Evolutionary conservation across 192 early-diverging fungal genomes (phyloP), one percentile per base, ranked within the genome.

Genomic region (Ambispora gerdemannii): DNA sequence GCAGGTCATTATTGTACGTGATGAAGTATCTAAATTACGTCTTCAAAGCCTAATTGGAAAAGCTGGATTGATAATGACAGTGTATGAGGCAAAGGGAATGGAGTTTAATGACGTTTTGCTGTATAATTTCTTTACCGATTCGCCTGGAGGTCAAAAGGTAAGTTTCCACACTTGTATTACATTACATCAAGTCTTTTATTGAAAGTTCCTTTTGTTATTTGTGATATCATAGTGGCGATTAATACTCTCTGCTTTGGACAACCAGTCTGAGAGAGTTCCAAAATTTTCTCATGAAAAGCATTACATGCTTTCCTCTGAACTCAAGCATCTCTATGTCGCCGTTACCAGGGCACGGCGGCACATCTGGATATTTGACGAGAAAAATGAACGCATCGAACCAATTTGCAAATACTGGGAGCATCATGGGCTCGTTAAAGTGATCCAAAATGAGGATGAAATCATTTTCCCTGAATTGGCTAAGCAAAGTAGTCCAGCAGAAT

Each of bases 91-190:
- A 10, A 63, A 63, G 33, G 61, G n/a, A n/a, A n/a, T n/a, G n/a
- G n/a, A n/a, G n/a, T n/a, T n/a, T n/a, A n/a, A n/a, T n/a, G n/a
- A n/a, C 36, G 61, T 63, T 1, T 17, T 63, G 24, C 20, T 63
- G 32, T 63, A 63, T 38, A 63, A 63, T 63, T 63, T 63, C 61
- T 63, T 63, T 38, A 11, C 61, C 3, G 15, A 63, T 38, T 63
- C 61, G 3, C 31, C 28, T 35, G 61, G 32, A n/a, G 32, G 61
- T 4, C 20, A 19, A 38, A 63, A 63, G 61, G 61, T 63, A 63
- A 6, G 25, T 35, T 38, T 19, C 24, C 24, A 36, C 15, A 35
- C 11, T 55, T 24, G 10, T n/a, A n/a, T n/a, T 24, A 55, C n/a
- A 27, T 20, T 55, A 24, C 13, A 24, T 20, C 7, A 19, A 20